Percentiles rank a stretch among this genome's conserved stretches.
Evolutionary conservation across 257 asterid species (phyloP).

Genomic region (Solanum stenotomum): DNA sequence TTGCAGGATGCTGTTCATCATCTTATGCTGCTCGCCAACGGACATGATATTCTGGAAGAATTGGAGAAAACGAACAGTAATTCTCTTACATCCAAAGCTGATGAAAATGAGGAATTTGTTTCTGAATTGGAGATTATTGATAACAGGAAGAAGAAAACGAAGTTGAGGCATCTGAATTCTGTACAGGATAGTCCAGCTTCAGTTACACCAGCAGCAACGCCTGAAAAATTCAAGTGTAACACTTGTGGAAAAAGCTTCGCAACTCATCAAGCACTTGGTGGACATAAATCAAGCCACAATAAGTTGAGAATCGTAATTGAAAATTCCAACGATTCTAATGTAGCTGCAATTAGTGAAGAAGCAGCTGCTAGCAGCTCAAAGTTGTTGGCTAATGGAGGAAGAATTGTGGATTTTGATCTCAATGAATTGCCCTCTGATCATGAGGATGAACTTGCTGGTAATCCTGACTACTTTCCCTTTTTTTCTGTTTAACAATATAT

Average conservation of each 20-base stretch:
- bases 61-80: slow-evolving; percentile 18
- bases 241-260: slow-evolving; percentile 21
- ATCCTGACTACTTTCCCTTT: neutral
- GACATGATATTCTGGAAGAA: neutral
- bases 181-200: neutral
- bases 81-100: slow-evolving; percentile 4
- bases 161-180: slow-evolving; percentile 17
- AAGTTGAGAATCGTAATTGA: slow-evolving; percentile 15
- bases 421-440: slow-evolving; percentile 36
- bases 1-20: slow-evolving; percentile 20
- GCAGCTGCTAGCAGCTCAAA: slow-evolving; percentile 6
- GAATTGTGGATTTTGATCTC: slow-evolving; percentile 35
- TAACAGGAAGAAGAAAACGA: slow-evolving; percentile 14
- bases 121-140: neutral
- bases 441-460: slow-evolving; percentile 6
- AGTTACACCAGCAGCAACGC: neutral
- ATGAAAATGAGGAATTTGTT: neutral
- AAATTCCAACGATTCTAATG: neutral
- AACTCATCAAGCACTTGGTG: slow-evolving; percentile 38
- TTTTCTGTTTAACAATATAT: neutral
- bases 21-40: slow-evolving; percentile 36
- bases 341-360: neutral
- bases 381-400: neutral
- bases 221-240: slow-evolving; percentile 22
- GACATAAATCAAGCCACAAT: slow-evolving; percentile 40